Evolutionary conservation across 2,329 filamentous ascomycete species (phyloP), one percentile per base, ranked within the genome.

Genomic region (Myriosclerotinia scirpicola): DNA sequence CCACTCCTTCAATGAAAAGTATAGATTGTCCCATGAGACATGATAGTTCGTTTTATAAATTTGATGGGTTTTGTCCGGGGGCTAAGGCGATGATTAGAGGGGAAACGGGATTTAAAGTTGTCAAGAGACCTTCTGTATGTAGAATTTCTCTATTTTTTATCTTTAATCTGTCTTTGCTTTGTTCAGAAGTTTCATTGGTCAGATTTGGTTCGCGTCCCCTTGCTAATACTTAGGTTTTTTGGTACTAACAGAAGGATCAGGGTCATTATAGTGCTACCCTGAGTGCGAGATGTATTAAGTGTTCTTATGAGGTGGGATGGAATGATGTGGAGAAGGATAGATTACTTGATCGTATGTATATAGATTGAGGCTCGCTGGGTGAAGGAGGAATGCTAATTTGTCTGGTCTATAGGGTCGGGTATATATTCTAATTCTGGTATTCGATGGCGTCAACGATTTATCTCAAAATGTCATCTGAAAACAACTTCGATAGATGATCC

Each of bases 11-110:
- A 6, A 55, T 73, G 52, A 73, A 68, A 48, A 72, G 71, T 15
- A 70, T 73, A 26, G 72, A 75, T 38, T 69, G 69, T 59, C 73
- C 71, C 5, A 74, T 76, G 54, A 67, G 69, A 15, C 71, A 72
- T 38, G 73, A 75, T 69, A 69, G 67, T 42, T 76, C 75, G 1
- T 76, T 76, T 60, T 75, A 71, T 66, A 73, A 70, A 56, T 73
- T 72, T 56, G 73, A 72, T 15, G 75, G 75, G 2, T 76, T 76
- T 48, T 76, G 75, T 64, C 74, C 75, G 1, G 75, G 75, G 6
- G 72, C 75, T 2, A 72, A 69, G 54, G 64, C 65, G 17, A 70
- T 74, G 60, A 65, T 72, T 63, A 71, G 68, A 64, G 75, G 74
- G 9, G 74, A 75, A 46, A 68, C 69, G 7, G 73, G 73, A 5